Conservation (phyloP, 257 asterid genomes). For the Solanum dulcamara region DNA sequence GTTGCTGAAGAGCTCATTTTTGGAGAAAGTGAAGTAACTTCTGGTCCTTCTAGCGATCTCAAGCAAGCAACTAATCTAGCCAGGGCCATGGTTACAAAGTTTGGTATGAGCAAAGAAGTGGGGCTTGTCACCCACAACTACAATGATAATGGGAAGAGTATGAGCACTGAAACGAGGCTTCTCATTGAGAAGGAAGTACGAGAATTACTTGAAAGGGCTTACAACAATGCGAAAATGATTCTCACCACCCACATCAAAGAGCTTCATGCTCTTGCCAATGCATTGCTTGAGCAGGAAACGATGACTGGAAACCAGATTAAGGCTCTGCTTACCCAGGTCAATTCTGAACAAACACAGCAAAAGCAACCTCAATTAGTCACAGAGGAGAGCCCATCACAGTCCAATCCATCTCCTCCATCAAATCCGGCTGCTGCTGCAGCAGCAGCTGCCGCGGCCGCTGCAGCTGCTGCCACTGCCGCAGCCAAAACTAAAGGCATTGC, state of each 20-base stretch:
- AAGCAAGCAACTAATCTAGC: conserved; percentile 68
- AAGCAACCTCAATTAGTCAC: conserved; percentile 25
- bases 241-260: conserved; percentile 53
- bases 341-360: conserved; percentile 27
- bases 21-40: conserved; percentile 77
- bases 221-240: conserved; percentile 52
- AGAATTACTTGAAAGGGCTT: conserved; percentile 51
- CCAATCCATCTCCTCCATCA: conserved; percentile 25
- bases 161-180: conserved; percentile 86
- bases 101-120: conserved; percentile 72
- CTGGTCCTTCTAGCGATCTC: conserved; percentile 81
- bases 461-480: conserved; percentile 57
- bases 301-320: conserved; percentile 69
- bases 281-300: conserved; percentile 74
- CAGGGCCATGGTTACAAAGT: conserved; percentile 72
- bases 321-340: conserved; percentile 37
- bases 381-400: conserved; percentile 21
- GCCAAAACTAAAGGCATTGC: conserved; percentile 64
- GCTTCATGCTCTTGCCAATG: conserved; percentile 73
- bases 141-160: conserved; percentile 71
- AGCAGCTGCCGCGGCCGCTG: conserved; percentile 27
- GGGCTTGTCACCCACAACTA: conserved; percentile 76
- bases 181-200: conserved; percentile 68
- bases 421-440: conserved; percentile 39
- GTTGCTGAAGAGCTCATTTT: conserved; percentile 89